Base-by-base conservation (phyloP, 148 eudicot species). In the Talinum fruticosum region DNA sequence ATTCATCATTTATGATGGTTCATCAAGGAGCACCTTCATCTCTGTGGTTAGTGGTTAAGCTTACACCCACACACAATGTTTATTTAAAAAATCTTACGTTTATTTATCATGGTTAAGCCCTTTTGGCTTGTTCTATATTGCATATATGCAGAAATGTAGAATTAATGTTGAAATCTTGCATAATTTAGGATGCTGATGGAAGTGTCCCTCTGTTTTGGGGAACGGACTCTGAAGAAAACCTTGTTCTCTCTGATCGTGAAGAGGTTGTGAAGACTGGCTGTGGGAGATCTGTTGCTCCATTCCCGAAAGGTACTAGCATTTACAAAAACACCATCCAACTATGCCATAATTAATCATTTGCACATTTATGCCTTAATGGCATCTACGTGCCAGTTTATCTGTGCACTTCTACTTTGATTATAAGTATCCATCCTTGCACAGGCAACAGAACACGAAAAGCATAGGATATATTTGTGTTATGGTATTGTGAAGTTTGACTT, bases 161-260 rank as follows among this genome's bases (percentile, higher is more conserved):
- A 53, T n/a, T 71, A 68, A 79, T 66, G 33, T 24, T 41, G 0
- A 5, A n/a, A 14, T 41, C 33, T 82, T 44, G 76, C 21, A 23
- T 75, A 13, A 71, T 78, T 34, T 76, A 96, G 99, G 99, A 96
- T 84, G 85, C 86, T 73, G 99, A 96, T 81, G 99, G 95, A 66
- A 91, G 93, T 82, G 94, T 96, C 51, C 97, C 99, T 54, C 87
- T 96, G 73, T 93, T 82, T 78, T 96, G 99, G 99, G 98, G 99
- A 79, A 84, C 95, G 16, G 97, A 92, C 83, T 81, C 93, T 34
- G 97, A 96, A 79, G 95, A 89, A 49, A 82, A 90, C 61, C 85
- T 96, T 73, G 98, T 91, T 54, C 86, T 93, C 70, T 85, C 93
- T 65, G 90, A 86, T 83, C 89, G 87, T 84, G 80, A 74, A 29